A percentile compares a stretch with the other conserved stretches of the same genome.
Conservation (phyloP, 345 rosid genomes). For the Hibiscus mutabilis region DNA sequence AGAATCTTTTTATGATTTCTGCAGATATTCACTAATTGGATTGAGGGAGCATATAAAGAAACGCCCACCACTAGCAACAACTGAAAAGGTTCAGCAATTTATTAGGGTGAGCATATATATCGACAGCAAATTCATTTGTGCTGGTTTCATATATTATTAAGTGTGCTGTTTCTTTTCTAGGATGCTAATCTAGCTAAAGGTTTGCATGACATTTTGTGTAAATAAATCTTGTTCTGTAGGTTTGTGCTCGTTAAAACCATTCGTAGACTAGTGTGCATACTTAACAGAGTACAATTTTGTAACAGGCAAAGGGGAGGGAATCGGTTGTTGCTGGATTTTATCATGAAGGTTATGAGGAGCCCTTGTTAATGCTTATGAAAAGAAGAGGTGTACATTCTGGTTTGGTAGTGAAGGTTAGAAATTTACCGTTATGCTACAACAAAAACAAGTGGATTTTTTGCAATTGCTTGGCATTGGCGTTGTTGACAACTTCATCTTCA, state of each 20-base stretch:
- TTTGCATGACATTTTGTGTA: background rate
- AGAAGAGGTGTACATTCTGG: constrained; percentile 94
- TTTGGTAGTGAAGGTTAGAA: constrained; percentile 83
- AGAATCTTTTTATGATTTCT: constrained; percentile 8
- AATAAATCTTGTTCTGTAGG: background rate
- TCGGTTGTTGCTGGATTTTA: constrained; percentile 88
- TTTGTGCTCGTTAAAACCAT: background rate
- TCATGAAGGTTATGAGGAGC: constrained; percentile 89
- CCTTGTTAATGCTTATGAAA: constrained; percentile 97
- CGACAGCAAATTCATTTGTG: background rate
- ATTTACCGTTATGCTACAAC: constrained; percentile 19
- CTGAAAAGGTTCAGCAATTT: constrained; percentile 89
- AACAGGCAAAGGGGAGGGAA: constrained; percentile 87
- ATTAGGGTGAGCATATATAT: constrained; percentile 59
- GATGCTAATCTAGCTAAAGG: background rate
- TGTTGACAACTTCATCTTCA: background rate
- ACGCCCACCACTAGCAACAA: constrained; percentile 94
- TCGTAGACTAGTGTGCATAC: background rate
- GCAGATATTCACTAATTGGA: constrained; percentile 68
- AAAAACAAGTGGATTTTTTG: background rate
- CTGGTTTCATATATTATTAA: background rate
- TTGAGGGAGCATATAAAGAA: constrained; percentile 97
- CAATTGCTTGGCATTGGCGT: background rate
- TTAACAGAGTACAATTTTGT: background rate
- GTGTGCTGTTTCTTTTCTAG: background rate